Evolutionary conservation across 2,329 filamentous ascomycete genomes (phyloP), one percentile per base, ranked within the genome.

Genomic region (Hypoxylon sp.): DNA sequence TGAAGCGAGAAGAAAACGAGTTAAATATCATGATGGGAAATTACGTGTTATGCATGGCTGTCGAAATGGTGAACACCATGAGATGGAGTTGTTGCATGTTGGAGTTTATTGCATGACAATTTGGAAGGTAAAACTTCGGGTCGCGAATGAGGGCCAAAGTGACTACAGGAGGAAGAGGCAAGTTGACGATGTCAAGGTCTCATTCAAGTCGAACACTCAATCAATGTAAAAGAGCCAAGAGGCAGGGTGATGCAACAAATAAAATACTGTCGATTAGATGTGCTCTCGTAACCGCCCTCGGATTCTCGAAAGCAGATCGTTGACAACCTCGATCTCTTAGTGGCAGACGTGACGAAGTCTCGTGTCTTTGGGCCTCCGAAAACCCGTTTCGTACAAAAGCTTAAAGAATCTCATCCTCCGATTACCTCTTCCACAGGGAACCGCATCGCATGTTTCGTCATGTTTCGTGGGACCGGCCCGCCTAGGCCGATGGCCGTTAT

Each of bases 391-490:
- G 4, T 24, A 19, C 17, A 55, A 37, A 17, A 34, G 41, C 19
- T 46, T 15, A 44, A 11, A 20, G 20, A 30, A 34, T 26, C 6
- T 20, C 19, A 32, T 28, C 24, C 26, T 51, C 37, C 44, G 22
- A 17, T 24, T 19, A 13, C 32, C 22, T 39, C 26, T 20, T 41
- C 20, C 8, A 44, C 24, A 6, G 24, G 13, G 6, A 44, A 32
- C 34, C 20, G 4, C 13, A 20, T 4, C 24, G 13, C 11, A 26
- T 15, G 20, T 46, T 24, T 46, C 55, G 55, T 48, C n/a, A 26
- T 15, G 20, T 46, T 24, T 46, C 55, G 55, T 48, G 46, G 24
- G 34, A 28, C n/a, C 56, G 60, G 60, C 46, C 60, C 60, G 60
- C 47, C 56, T 28, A 48, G n/a, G 46, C 60, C 56, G 60, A 59